Base-by-base conservation (phyloP, 2,329 filamentous ascomycete species). In the Geosmithia morbida region DNA sequence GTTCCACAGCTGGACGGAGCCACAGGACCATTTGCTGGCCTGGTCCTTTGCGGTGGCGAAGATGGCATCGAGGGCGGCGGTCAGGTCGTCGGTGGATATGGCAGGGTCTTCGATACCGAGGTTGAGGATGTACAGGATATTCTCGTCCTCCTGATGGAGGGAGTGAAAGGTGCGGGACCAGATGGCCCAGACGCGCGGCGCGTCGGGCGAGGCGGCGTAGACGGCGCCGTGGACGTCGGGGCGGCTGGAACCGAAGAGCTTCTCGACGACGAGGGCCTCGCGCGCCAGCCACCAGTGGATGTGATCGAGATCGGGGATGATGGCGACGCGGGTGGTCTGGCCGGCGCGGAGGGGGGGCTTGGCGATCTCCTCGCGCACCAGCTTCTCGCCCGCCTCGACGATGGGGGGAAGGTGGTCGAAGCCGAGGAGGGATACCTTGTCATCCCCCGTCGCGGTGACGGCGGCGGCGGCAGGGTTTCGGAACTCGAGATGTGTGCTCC, bases 1-100 rank as follows among this genome's bases (percentile, higher is more conserved):
- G 58, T 92, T 94, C 90, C 90, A 97, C 46, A 90, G 68, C 59
- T 88, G 75, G 3, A 95, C 77, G 43, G 77, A 72, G 41, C 72
- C 69, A 66, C 87, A 78, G 43, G 75, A 68, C 83, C 86, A 94
- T 48, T 77, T 69, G 2, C 69, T 64, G 2, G 89, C 89, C 62
- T 94, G 79, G 8, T 65, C 64, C 56, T 83, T 79, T 4, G 87
- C 88, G 43, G 80, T 68, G 41, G 66, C 63, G 43, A 94, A 60
- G 22, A 95, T 71, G 2, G 75, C 74, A 39, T 71, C 69, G 50
- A 94, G 66, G 0, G 74, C 72, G 16, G 67, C 63, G 1, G 62
- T 61, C 43, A 82, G 66, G 40, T 71, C 66, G 4, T 63, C 61
- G 4, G 66, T 60, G 1, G 63, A 51, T 1, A 58, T 60, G 7